phyloP scores from a whole-genome alignment of 108 stramenopile genomes.

The Mediolabrus comicus region DNA sequence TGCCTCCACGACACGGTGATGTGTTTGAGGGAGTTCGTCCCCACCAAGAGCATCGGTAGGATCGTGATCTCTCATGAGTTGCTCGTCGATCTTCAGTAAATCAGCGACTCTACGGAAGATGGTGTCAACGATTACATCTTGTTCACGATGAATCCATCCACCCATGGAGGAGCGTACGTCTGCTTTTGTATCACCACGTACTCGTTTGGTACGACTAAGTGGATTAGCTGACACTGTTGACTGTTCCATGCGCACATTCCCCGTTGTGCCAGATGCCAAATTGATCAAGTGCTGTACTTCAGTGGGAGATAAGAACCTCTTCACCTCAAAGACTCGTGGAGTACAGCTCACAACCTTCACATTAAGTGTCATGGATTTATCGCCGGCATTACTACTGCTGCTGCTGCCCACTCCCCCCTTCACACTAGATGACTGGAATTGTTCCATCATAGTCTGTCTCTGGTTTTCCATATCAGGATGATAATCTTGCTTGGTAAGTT shows the following conservation, averaged over 20 bases:
- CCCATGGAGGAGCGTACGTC: conserved; percentile 51
- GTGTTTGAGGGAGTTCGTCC: conserved; percentile 41
- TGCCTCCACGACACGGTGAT: conserved; percentile 85
- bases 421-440: conserved; percentile 17
- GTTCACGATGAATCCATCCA: conserved; percentile 75
- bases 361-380: conserved; percentile 21
- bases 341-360: conserved; percentile 60
- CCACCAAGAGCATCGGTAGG: conserved; percentile 8
- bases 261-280: conserved; percentile 48
- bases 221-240: conserved; percentile 51
- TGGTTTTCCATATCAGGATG: conserved; percentile 15
- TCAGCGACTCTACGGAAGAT: conserved; percentile 83
- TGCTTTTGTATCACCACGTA: conserved; percentile 1
- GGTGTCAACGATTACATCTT: conserved; percentile 60
- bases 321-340: conserved; percentile 73
- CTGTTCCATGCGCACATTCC: conserved; percentile 40
- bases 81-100: conserved; percentile 70
- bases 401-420: background rate
- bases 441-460: conserved; percentile 10
- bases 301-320: conserved; percentile 63
- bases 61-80: conserved; percentile 53
- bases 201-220: background rate
- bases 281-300: conserved; percentile 72
- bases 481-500: conserved; percentile 27
- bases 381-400: too few relatives aligned